These are phyloP conservation scores for Boletus pseudo-olivaceus DNA, from an alignment of 768 basidiomycete species.

Conservation along the genomic window DNA sequence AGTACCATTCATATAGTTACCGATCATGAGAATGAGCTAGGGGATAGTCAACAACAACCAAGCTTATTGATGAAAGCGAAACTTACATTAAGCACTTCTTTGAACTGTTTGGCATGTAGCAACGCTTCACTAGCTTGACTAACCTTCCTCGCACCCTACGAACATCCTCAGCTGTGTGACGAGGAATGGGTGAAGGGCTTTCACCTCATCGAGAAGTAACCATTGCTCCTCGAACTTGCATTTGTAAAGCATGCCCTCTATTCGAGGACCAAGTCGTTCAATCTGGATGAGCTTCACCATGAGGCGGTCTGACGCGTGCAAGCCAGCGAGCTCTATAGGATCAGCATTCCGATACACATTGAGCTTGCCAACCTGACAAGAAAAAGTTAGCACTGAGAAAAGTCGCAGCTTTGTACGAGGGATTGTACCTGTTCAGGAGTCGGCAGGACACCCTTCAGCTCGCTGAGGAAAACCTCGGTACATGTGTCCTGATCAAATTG, in stretches of 20 bases:
- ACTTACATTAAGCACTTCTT: constrained; percentile 77
- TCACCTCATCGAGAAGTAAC: constrained; percentile 75
- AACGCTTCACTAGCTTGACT: constrained; percentile 78
- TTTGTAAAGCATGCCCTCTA: constrained; percentile 95
- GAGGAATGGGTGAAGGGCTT: constrained; percentile 12
- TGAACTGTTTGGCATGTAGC: constrained; percentile 81
- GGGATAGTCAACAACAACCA: not conserved
- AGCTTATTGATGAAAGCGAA: constrained; percentile 18
- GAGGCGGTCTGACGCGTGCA: constrained; percentile 94
- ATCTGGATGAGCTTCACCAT: constrained; percentile 98
- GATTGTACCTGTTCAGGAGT: constrained; percentile 78
- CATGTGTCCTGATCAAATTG: constrained; percentile 87
- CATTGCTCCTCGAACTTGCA: constrained; percentile 85
- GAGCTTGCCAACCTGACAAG: constrained; percentile 72
- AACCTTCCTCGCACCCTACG: constrained; percentile 75
- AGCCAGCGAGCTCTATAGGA: constrained; percentile 75
- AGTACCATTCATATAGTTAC: constrained; percentile 98
- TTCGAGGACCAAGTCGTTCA: constrained; percentile 78
- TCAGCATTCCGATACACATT: constrained; percentile 87
- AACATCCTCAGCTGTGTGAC: constrained; percentile 5
- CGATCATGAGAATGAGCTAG: constrained; percentile 87
- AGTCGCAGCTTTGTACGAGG: not conserved
- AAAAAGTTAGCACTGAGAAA: not conserved
- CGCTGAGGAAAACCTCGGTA: constrained; percentile 84
- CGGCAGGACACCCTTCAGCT: constrained; percentile 83